Percentiles rank a stretch among this genome's conserved stretches.
phyloP scores from a whole-genome alignment of 2,329 filamentous ascomycete genomes.

The Ophiostoma triangulosporum region DNA sequence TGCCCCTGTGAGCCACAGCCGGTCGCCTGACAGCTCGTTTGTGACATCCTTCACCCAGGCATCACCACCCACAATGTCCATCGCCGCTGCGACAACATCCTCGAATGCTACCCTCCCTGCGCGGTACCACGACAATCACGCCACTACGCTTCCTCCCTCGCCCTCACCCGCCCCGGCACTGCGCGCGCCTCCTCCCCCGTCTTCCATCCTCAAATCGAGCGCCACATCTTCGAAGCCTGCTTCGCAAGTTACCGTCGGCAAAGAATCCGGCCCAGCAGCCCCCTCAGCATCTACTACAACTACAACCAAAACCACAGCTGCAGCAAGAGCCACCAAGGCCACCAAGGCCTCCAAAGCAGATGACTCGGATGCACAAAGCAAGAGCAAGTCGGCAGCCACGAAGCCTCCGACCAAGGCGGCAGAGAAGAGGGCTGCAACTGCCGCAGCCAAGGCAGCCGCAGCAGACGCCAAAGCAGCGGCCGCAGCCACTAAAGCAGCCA shows the following conservation, averaged over 20 bases:
- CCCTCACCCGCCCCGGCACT: constrained; percentile 20
- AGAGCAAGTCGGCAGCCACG: constrained; percentile 14
- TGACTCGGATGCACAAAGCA: background rate
- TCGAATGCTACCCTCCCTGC: background rate
- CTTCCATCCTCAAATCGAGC: background rate
- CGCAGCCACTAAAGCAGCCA: constrained; percentile 10
- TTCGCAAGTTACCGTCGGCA: constrained; percentile 1
- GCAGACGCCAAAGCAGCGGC: constrained; percentile 11
- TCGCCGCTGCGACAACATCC: constrained; percentile 17
- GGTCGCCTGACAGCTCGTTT: constrained; percentile 18
- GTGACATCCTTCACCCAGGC: constrained; percentile 18
- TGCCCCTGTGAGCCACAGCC: constrained; percentile 25
- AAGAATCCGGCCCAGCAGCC: background rate
- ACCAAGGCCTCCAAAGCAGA: background rate
- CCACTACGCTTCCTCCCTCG: constrained; percentile 14
- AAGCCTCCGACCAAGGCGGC: constrained; percentile 18
- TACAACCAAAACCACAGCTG: background rate
- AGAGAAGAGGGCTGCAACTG: constrained; percentile 2
- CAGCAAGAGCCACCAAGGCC: background rate
- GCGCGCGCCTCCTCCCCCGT: constrained; percentile 5
- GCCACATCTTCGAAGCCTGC: background rate
- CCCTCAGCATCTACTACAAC: background rate
- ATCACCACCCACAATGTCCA: constrained; percentile 19
- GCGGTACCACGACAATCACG: constrained; percentile 5
- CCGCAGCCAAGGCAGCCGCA: constrained; percentile 6